Evolutionary conservation across 495 filamentous ascomycete species (phyloP), one percentile per base, ranked within the genome.

Genomic region (Aspergillus ellipticus): DNA sequence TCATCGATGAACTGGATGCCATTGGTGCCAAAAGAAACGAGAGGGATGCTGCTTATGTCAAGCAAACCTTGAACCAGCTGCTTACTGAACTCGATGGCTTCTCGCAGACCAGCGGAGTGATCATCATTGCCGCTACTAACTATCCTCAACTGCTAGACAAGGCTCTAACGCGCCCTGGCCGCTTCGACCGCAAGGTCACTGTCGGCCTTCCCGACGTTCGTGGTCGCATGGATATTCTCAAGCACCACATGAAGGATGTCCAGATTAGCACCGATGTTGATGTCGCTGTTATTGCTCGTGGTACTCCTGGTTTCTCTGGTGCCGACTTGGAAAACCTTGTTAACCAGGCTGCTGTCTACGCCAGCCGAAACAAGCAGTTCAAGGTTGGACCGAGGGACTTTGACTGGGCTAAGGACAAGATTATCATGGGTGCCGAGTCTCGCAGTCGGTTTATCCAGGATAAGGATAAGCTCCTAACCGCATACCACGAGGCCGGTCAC

Each of bases 71-170:
- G 59, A 98, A 98, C 65, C 95, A 98, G 71, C 83, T 98, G 37
- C 84, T 98, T 16, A 97, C 94, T n/a, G 95, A 98, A 66, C 84
- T 98, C 35, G 94, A 98, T 65, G 94, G 94, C 48, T 98, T 98
- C 68, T 90, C 93, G 20, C 93, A 96, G 67, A 89, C 86, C 60
- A 94, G 85, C 45, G 89, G 92, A 58, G 92, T 98, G 39, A 96
- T 98, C 66, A 90, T 98, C 64, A 82, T 98, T 49, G 94, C 85
- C 37, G 94, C 94, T 0, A 98, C 94, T 51, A 98, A 98, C 71
- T 96, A 96, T 66, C 94, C 95, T 19, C 83, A 97, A 68, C 71
- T 91, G 8, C 83, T 98, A 19, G 94, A 98, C 72, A 96, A 96
- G 69, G 94, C 94, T 33, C 77, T 98, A 50, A 96, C 91, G 29